Base-by-base conservation (phyloP, 2,329 filamentous ascomycete genomes). In the Penicillium sp. region DNA sequence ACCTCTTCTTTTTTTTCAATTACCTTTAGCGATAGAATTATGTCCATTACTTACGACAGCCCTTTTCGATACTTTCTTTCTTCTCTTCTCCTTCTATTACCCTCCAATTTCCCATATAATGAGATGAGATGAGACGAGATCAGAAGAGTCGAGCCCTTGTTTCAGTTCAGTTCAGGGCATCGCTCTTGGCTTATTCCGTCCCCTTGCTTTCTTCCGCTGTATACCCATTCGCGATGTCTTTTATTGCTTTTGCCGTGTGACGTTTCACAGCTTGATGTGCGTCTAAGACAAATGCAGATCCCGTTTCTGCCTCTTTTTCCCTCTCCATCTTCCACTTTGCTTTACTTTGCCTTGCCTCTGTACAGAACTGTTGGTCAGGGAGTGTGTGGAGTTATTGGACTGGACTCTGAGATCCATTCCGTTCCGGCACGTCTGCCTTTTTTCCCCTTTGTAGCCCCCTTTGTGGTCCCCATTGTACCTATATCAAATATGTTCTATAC, bases 21-120 rank as follows among this genome's bases (percentile, higher is more conserved):
- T 20, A n/a, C 42, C 32, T 49, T 60, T 60, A 60, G 60, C 58
- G 58, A 56, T 62, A 61, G 56, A 58, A 55, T 56, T 53, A 56
- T 59, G 49, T 62, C 50, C 55, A 58, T 58, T 51, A 55, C 49
- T 60, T 55, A 64, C 52, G 61, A 64, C 55, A 60, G 39, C 56
- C 49, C 44, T 49, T 34, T 52, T 43, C 27, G 20, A 41, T 40
- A n/a, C 36, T 49, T 46, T 46, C 27, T 47, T 27, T 41, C 37
- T 47, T 34, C 15, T 46, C 23, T 43, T 30, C 29, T 40, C 40
- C 34, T 51, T 43, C 36, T 23, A n/a, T 40, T 39, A 40, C 44
- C 39, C 18, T 52, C 17, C 26, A 29, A 37, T 7, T 7, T 12
- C 12, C 30, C n/a, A 45, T 53, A 47, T 60, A 62, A 55, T 17